These are phyloP conservation scores for Chalciporus sphaerocephalus DNA, from an alignment of 768 basidiomycete genomes.

Conservation along the genomic window DNA sequence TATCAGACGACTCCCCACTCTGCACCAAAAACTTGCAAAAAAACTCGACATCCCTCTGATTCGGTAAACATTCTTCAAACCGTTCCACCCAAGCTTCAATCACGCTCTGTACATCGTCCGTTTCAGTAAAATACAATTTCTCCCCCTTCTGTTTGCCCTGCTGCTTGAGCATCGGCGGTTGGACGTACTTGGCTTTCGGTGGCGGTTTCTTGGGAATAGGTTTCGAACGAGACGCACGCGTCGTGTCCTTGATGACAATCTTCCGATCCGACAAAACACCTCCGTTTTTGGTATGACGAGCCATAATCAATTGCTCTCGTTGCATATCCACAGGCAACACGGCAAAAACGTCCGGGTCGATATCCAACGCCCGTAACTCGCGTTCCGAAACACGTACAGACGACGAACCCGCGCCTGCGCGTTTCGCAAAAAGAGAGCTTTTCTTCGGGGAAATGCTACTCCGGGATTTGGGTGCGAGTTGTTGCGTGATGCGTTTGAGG, in stretches of 20 bases:
- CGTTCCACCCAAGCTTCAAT: conserved; percentile 74
- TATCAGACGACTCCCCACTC: conserved; percentile 62
- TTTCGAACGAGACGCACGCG: conserved; percentile 28
- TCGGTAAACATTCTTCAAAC: conserved; percentile 60
- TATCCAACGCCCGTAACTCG: conserved; percentile 58
- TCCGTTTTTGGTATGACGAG: conserved; percentile 45
- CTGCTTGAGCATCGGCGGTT: conserved; percentile 51
- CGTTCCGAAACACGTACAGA: conserved; percentile 45
- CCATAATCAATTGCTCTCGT: conserved; percentile 66
- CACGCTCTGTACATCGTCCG: conserved; percentile 66
- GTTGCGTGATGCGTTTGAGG: conserved; percentile 56
- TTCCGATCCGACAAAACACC: conserved; percentile 40
- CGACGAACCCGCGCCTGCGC: conserved; percentile 26
- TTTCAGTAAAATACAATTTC: conserved; percentile 56
- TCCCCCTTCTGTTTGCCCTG: conserved; percentile 48
- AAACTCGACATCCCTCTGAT: conserved; percentile 67
- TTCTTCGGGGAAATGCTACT: conserved; percentile 37
- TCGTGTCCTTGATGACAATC: conserved; percentile 43
- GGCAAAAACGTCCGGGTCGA: conserved; percentile 71
- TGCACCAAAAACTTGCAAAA: conserved; percentile 70
- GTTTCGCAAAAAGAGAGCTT: conserved; percentile 36
- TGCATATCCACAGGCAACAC: conserved; percentile 63
- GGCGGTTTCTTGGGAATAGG: conserved; percentile 44
- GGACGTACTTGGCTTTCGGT: conserved; percentile 50
- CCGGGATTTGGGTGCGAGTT: conserved; percentile 55